phyloP scores from a whole-genome alignment of 768 basidiomycete species.

The Kwoniella bestiolae region DNA sequence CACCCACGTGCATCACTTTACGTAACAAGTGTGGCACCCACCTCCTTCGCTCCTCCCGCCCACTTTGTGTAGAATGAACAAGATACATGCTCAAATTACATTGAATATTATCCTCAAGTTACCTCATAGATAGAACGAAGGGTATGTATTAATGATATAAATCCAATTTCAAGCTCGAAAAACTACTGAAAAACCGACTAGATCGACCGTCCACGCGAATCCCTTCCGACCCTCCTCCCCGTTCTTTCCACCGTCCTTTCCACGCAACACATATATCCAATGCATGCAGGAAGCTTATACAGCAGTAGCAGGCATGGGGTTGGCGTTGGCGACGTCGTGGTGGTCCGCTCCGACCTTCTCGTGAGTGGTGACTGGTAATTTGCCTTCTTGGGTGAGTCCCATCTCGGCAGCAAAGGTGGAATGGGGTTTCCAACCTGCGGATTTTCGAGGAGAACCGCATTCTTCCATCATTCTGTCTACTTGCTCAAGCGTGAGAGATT shows the following conservation, averaged over 20 bases:
- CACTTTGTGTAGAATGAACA: background rate
- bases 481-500: constrained; percentile 65
- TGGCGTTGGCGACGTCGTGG: constrained; percentile 24
- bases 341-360: constrained; percentile 22
- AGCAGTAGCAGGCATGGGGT: constrained; percentile 15
- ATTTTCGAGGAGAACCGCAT: constrained; percentile 39
- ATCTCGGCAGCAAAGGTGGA: constrained; percentile 52
- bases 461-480: constrained; percentile 54
- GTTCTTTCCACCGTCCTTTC: background rate
- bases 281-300: constrained; percentile 4
- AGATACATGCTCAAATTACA: constrained; percentile 3
- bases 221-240: too few species aligned
- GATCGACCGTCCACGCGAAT: background rate
- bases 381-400: constrained; percentile 41
- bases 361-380: constrained; percentile 33
- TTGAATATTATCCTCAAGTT: background rate
- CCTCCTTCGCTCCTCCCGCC: background rate
- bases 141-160: background rate
- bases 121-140: background rate
- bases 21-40: background rate
- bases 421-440: constrained; percentile 56
- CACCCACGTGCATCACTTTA: background rate
- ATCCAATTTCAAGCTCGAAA: background rate
- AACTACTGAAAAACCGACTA: background rate
- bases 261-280: background rate